Evolutionary conservation across 2,329 filamentous ascomycete genomes (phyloP), one percentile per base, ranked within the genome.

Genomic region (Paramyrothecium roridum): DNA sequence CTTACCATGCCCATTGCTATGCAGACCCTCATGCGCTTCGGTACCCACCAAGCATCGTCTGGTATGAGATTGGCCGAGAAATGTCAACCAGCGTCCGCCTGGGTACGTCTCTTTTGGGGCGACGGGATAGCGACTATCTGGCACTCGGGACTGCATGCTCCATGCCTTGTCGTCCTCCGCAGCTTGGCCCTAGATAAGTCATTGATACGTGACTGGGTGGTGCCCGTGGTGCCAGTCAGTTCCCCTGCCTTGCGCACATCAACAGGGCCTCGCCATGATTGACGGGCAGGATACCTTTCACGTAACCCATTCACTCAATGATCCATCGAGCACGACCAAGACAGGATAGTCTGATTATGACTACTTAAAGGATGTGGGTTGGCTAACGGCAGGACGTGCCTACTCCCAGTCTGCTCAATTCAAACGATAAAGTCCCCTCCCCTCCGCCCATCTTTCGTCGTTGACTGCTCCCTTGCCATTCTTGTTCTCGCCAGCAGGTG

Each of bases 311-410:
- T 50, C 48, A 50, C 48, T 30, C 48, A 50, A 43, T 43, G 13
- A 43, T 43, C 37, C 37, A 43, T 43, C 37, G 12, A 16, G 13
- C 37, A 33, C 61, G 57, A 53, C 19, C 22, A 48, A 55, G 34
- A 34, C 54, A 51, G 26, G 56, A 53, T 48, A 55, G 53, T 52
- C 56, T 57, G 58, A 56, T 23, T 52, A 65, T 56, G 58, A 56
- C 63, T 66, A 66, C 57, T 65, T 66, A 66, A 66, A 61, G 64
- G 58, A 59, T 60, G 61, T 62, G 54, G 59, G 56, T 60, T 64
- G 48, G 48, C 48, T 30, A 50, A 30, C 20, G 48, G 23, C n/a
- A 50, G 13, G 13, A 19, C 37, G 16, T 43, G 37, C 37, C n/a
- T 43, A 30, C 26, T 30, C 26, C 26, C 37, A 19, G n/a, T 13